phyloP scores from a whole-genome alignment of 306 rosid species.

The Corylus heterophylla region DNA sequence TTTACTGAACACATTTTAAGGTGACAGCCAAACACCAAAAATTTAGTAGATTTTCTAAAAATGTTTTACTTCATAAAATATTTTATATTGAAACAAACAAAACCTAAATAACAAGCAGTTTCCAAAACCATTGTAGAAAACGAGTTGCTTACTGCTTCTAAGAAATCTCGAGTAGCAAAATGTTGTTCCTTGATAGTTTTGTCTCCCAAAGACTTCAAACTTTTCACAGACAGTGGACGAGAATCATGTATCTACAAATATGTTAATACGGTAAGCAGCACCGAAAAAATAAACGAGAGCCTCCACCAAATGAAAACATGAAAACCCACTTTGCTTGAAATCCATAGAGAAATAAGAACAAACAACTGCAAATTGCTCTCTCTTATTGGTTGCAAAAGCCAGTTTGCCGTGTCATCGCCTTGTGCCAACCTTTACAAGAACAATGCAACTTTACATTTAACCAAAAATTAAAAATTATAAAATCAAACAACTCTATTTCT shows the following conservation, averaged over 20 bases:
- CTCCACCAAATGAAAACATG: background rate
- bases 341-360: conserved; percentile 79
- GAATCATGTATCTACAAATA: conserved; percentile 62
- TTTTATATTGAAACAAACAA: too few relatives aligned
- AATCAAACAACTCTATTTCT: background rate
- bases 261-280: background rate
- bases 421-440: conserved; percentile 29
- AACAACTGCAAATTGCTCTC: conserved; percentile 75
- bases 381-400: conserved; percentile 71
- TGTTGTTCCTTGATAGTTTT: conserved; percentile 71
- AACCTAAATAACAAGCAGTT: background rate
- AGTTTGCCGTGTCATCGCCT: conserved; percentile 28
- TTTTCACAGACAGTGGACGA: conserved; percentile 44
- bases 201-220: conserved; percentile 66
- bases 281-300: background rate
- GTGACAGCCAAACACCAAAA: too few relatives aligned
- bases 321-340: conserved; percentile 74
- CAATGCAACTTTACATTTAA: background rate
- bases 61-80: too few relatives aligned
- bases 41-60: too few relatives aligned
- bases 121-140: background rate
- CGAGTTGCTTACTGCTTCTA: conserved; percentile 61
- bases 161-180: conserved; percentile 62
- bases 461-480: background rate
- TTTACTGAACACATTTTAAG: too few relatives aligned